Base-by-base conservation (phyloP, 768 basidiomycete species). In the Vishniacozyma victoriae region DNA sequence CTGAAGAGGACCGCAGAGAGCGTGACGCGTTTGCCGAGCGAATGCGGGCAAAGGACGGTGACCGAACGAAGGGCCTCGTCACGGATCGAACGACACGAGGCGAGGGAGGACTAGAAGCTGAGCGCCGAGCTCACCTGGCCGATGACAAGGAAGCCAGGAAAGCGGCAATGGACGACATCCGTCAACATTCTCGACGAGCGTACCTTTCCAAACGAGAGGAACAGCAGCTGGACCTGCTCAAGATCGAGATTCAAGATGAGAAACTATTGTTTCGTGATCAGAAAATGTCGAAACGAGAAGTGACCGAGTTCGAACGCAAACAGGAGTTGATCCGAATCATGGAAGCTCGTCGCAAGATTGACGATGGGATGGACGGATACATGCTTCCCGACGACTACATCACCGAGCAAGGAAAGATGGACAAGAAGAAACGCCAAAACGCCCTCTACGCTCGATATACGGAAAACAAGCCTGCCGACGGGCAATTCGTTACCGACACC, bases 321-420 rank as follows among this genome's bases (percentile, higher is more conserved):
- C 95, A 92, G 74, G 88, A 95, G 60, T 77, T 97, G 6, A 75
- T 99, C 4, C 79, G 80, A 46, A 79, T 97, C 37, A 93, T 93
- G 46, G 93, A 99, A 73, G 92, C 92, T 68, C 82, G 93, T 23
- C 77, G 93, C 54, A 85, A 83, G 65, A 95, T 99, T 48, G 86
- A 89, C 71, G 95, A 99, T 75, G 89, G 87, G 54, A 88, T 79
- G 74, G 95, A 99, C 53, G 93, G 93, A 6, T 99, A 99, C 68
- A 83, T 85, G 74, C 79, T 97, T 35, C 95, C 95, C 0, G 95
- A 97, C 59, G 95, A 97, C 72, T 99, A 99, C 69, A 79, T 97
- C 60, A 99, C 95, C 0, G 93, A 93, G 63, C 91, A 96, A 70
- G 95, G 95, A 23, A 95, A 92, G 74, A 90, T 99, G 52, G 92